Evolutionary conservation across 306 rosid species (phyloP).

Genomic region (Castanopsis chinensis): DNA sequence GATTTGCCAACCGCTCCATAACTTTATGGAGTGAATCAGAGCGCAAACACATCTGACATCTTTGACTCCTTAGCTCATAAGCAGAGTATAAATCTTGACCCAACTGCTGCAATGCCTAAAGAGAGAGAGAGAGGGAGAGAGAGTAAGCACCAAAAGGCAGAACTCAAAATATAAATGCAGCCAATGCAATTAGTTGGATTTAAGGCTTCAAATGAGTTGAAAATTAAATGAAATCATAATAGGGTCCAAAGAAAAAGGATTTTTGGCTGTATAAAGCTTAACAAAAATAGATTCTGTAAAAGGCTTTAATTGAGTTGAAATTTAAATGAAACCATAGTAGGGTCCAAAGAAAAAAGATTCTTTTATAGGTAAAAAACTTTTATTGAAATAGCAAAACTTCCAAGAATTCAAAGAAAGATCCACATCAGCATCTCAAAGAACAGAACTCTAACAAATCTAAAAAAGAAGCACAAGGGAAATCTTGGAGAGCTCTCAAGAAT

Average conservation of each 20-base stretch:
- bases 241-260: background rate
- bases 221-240: background rate
- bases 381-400: background rate
- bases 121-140: conserved; percentile 14
- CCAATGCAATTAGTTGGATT: background rate
- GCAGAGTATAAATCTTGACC: conserved; percentile 69
- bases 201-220: background rate
- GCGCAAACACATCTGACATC: conserved; percentile 97
- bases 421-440: no score
- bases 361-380: background rate
- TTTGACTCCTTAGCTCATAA: conserved; percentile 72
- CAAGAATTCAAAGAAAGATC: no score
- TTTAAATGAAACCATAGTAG: background rate
- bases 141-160: background rate
- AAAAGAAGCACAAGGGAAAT: no score
- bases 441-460: no score
- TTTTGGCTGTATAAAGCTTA: background rate
- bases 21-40: conserved; percentile 90
- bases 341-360: background rate
- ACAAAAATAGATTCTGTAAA: background rate
- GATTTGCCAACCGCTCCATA: conserved; percentile 91
- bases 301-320: background rate
- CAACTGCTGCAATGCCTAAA: conserved; percentile 93
- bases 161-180: background rate
- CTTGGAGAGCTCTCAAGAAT: no score